These are phyloP conservation scores for Xylaria flabelliformis DNA, from an alignment of 495 filamentous ascomycete genomes.

Conservation along the genomic window DNA sequence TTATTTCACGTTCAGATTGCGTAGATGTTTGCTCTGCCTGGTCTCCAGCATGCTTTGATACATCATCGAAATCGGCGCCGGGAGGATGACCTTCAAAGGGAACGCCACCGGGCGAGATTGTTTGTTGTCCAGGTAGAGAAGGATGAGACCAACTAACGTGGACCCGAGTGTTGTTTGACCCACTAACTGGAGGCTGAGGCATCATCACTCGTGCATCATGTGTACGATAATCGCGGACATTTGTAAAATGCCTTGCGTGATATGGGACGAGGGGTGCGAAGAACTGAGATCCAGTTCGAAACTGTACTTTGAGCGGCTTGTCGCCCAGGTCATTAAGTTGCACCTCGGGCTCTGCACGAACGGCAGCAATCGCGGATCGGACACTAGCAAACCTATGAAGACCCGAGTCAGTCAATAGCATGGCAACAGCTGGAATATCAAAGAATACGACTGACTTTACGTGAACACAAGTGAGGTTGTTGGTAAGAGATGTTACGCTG, in stretches of 20 bases:
- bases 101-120: neutral
- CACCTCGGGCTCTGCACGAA: neutral
- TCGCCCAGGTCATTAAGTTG: neutral
- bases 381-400: slow-evolving; percentile 8
- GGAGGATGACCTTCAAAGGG: neutral
- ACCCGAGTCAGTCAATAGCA: neutral
- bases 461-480: neutral
- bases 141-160: neutral
- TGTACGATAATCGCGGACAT: no score
- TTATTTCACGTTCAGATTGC: neutral
- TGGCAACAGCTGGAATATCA: neutral
- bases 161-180: neutral
- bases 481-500: neutral
- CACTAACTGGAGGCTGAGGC: neutral
- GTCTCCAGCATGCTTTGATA: neutral
- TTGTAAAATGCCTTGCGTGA: no score
- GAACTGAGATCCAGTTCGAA: slow-evolving; percentile 17
- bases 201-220: neutral
- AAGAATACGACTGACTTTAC: slow-evolving; percentile 7
- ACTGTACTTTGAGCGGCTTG: neutral
- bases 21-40: neutral
- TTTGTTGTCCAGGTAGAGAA: neutral
- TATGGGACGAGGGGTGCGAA: neutral
- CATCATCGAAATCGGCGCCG: neutral
- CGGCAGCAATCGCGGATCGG: neutral